phyloP scores from a whole-genome alignment of 805 yeast genomes.

The Babjeviella inositovora region DNA sequence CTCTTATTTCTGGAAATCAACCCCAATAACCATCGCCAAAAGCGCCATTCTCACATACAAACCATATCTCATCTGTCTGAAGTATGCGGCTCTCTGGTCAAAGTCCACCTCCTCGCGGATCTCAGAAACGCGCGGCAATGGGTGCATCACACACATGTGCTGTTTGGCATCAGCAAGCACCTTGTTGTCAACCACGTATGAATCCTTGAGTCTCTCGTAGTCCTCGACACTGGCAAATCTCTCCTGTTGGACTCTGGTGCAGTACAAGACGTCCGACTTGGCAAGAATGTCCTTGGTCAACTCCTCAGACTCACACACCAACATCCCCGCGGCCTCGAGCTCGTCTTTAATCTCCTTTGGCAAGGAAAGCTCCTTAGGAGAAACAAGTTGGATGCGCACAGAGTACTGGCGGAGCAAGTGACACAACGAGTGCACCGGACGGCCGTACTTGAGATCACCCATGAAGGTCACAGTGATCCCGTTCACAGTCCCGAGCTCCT shows the following conservation, averaged over 20 bases:
- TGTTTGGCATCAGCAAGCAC: constrained; percentile 86
- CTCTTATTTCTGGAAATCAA: constrained; percentile 40
- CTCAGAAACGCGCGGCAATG: constrained; percentile 93
- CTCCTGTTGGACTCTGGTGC: constrained; percentile 97
- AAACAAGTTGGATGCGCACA: constrained; percentile 80
- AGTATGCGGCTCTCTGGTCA: constrained; percentile 98
- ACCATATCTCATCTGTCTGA: constrained; percentile 99
- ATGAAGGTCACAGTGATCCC: constrained; percentile 96
- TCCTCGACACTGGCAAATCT: constrained; percentile 66
- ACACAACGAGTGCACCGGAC: constrained; percentile 95
- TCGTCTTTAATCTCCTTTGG: constrained; percentile 62
- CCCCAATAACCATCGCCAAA: constrained; percentile 95
- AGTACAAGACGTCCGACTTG: constrained; percentile 86
- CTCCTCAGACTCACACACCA: constrained; percentile 55
- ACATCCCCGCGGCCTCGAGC: constrained; percentile 51
- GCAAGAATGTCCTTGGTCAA: constrained; percentile 78
- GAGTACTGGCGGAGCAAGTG: constrained; percentile 83
- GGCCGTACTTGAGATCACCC: constrained; percentile 97
- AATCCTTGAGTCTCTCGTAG: constrained; percentile 79
- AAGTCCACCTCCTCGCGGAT: constrained; percentile 97
- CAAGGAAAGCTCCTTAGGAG: constrained; percentile 77
- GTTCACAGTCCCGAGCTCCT: constrained; percentile 95
- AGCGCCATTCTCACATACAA: constrained; percentile 97
- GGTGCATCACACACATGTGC: constrained; percentile 98
- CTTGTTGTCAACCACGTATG: constrained; percentile 84